Evolutionary conservation across 768 basidiomycete species (phyloP), one percentile per base, ranked within the genome.

Genomic region (Lactifluus echinatus): DNA sequence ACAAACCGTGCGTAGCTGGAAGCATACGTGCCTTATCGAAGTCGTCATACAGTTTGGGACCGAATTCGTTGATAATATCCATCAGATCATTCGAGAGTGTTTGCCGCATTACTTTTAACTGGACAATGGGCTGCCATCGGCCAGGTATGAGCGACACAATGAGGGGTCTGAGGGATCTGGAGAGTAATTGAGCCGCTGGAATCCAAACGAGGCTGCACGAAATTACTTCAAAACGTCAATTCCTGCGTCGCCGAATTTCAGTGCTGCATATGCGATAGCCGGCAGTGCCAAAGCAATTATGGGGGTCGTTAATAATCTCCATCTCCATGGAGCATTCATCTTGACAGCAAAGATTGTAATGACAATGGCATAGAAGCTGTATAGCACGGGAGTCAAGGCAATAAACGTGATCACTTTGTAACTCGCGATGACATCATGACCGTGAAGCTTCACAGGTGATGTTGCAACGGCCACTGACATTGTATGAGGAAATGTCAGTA

Each of bases 211-310:
- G n/a, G 53, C 34, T 28, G 28, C 50, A n/a, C 33, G 21, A 15
- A 73, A 86, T 66, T 63, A 94, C 93, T 96, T 96, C 53, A 93
- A 77, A 29, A 98, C 92, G 65, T 98, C 94, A 81, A 94, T 86
- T 39, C 94, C 95, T 34, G 93, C 95, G 69, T 98, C 94, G 37
- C 94, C 94, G 65, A 96, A 97, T 69, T 96, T 95, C 43, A 98
- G 79, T 5, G 94, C 89, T 6, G 91, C 90, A 67, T 86, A 90
- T 50, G 89, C 93, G 76, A 95, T 87, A 67, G 87, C 79, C 15
- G 95, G 94, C 21, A 97, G 71, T 2, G 82, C 76, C 5, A 78
- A 72, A 51, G 88, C 73, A 52, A 90, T 83, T 8, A 87, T 68
- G 64, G 93, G 77, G 0, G 95, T 93, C 2, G 90, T 85, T 71